Conservation (phyloP, 1,284 basidiomycete genomes). For the Omphalotus olearius region DNA sequence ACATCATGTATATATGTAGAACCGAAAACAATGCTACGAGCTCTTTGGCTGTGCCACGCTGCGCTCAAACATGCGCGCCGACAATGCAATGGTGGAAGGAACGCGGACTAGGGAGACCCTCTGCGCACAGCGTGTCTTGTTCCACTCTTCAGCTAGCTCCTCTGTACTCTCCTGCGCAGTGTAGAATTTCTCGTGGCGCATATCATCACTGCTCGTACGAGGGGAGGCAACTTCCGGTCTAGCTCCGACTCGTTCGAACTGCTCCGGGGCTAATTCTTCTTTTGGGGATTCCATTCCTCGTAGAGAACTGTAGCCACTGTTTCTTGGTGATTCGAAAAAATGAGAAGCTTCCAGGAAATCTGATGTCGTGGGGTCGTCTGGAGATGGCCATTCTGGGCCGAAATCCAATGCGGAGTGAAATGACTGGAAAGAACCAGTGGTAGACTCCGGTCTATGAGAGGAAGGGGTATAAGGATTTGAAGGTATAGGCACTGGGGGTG, state of each 20-base stretch:
- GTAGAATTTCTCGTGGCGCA: constrained; percentile 42
- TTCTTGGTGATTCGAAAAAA: constrained; percentile 35
- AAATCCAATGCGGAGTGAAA: constrained; percentile 66
- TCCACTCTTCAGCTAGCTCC: constrained; percentile 80
- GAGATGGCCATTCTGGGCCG: constrained; percentile 42
- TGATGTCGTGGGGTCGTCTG: constrained; percentile 30
- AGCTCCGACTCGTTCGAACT: not conserved
- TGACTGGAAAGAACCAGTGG: constrained; percentile 58
- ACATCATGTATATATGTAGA: not conserved
- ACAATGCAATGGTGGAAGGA: constrained; percentile 53
- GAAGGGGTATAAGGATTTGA: constrained; percentile 20
- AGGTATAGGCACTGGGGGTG: constrained; percentile 18
- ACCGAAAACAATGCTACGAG: not conserved
- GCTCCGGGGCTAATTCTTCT: not conserved
- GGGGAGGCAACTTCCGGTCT: constrained; percentile 15
- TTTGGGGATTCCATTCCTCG: constrained; percentile 22
- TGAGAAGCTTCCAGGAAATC: constrained; percentile 28
- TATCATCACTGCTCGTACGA: constrained; percentile 20
- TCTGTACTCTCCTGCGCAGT: constrained; percentile 40
- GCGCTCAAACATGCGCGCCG: constrained; percentile 23
- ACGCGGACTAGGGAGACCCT: constrained; percentile 76
- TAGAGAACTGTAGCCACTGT: constrained; percentile 18
- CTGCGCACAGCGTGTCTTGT: constrained; percentile 77
- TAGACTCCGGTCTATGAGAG: constrained; percentile 42
- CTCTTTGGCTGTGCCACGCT: constrained; percentile 7